A percentile compares a stretch with the other conserved stretches of the same genome.
Evolutionary conservation across 306 rosid genomes (phyloP).

Genomic region (Quercus gilva): DNA sequence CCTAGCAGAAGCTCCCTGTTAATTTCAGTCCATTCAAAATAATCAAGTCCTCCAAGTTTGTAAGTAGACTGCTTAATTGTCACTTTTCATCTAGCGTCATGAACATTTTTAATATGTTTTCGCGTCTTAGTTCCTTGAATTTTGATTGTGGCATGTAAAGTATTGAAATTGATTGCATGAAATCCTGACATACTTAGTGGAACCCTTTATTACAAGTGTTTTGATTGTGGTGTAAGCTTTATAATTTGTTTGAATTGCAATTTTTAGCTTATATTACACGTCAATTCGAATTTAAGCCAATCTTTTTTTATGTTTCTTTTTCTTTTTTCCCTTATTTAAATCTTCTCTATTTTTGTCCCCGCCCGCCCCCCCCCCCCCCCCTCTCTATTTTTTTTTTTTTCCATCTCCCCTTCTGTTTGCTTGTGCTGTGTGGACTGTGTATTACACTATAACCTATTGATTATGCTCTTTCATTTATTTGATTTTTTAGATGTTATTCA

Average conservation of each 20-base stretch:
- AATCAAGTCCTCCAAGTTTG: constrained; percentile 68
- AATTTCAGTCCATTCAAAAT: constrained; percentile 73
- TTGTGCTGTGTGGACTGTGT: background rate
- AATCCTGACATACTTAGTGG: background rate
- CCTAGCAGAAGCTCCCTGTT: constrained; percentile 77
- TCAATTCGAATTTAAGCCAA: background rate
- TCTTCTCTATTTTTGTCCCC: too few species aligned
- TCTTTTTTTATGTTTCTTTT: background rate
- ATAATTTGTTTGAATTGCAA: background rate
- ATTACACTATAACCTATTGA: background rate
- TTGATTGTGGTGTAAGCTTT: background rate
- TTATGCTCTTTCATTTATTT: constrained; percentile 4
- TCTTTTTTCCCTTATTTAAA: too few species aligned
- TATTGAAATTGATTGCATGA: background rate
- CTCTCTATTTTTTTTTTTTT: background rate
- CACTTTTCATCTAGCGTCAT: background rate
- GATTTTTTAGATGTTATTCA: constrained; percentile 19
- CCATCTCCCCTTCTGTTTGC: background rate
- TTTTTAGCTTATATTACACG: background rate
- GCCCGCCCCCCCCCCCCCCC: accelerated
- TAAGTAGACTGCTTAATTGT: constrained; percentile 46
- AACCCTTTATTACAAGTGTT: background rate
- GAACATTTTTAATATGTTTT: background rate
- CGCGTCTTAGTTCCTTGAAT: background rate
- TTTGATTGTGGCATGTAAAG: background rate